Conservation (phyloP, 345 rosid species). For the Euphorbia pulcherrima region DNA sequence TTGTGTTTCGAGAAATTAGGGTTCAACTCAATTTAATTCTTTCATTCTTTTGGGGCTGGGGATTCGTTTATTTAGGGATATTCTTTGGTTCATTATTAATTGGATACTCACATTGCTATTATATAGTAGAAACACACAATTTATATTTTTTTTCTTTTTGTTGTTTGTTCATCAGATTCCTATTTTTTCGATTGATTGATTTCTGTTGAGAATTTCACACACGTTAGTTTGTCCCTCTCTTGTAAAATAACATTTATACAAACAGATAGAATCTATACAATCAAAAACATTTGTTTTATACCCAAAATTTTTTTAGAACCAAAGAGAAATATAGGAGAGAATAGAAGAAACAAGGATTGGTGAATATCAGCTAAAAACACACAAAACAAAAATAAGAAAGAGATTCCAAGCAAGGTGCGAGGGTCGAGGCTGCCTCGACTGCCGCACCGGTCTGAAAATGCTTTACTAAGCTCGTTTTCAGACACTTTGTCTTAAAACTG, state of each 20-base stretch:
- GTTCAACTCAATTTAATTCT: conserved; percentile 57
- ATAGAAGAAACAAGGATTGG: conserved; percentile 42
- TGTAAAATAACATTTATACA: conserved; percentile 24
- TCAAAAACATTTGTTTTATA: conserved; percentile 25
- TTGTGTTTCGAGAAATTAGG: conserved; percentile 40
- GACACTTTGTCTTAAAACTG: no score
- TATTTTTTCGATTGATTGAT: conserved; percentile 26
- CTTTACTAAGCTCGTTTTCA: no score
- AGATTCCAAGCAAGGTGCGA: no score
- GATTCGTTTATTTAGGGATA: conserved; percentile 8
- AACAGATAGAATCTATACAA: conserved; percentile 21
- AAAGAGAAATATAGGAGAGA: conserved; percentile 38
- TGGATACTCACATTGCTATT: conserved; percentile 23
- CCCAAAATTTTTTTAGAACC: conserved; percentile 21
- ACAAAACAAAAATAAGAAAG: conserved; percentile 30
- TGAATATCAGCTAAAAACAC: conserved; percentile 24
- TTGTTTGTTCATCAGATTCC: conserved; percentile 70
- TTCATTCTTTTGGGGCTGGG: conserved; percentile 75
- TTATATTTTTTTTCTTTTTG: conserved; percentile 19
- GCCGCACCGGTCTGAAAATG: no score
- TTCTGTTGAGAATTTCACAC: conserved; percentile 35
- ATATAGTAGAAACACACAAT: conserved; percentile 34
- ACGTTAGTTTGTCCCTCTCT: conserved; percentile 41
- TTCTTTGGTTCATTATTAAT: conserved; percentile 20
- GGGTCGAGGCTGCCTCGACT: no score